Percentiles rank a stretch among this genome's conserved stretches.
Evolutionary conservation across 2,329 filamentous ascomycete species (phyloP).

Genomic region (Fusarium tricinctum): DNA sequence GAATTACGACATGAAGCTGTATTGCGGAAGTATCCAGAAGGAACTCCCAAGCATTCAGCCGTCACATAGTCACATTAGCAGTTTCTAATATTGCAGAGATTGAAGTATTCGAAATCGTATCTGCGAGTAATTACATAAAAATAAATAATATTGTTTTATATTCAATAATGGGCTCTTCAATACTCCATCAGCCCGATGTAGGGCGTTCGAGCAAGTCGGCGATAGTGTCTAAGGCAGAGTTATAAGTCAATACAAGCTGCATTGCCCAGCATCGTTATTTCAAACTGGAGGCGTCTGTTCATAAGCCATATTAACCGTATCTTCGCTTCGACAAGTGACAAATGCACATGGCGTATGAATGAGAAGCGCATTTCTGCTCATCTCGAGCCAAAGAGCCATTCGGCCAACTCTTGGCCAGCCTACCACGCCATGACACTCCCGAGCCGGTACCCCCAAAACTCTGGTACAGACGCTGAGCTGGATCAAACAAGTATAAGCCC

Average conservation of each 20-base stretch:
- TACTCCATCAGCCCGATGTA: background rate
- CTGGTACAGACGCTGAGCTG: conserved; percentile 38
- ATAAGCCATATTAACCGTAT: background rate
- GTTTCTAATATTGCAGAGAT: too few species aligned
- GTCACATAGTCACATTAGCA: too few species aligned
- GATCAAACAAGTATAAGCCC: conserved; percentile 48
- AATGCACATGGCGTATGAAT: background rate
- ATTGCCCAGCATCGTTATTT: background rate
- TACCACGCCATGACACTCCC: background rate
- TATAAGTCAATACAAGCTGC: conserved; percentile 5
- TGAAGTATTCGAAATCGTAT: too few species aligned
- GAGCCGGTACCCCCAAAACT: conserved; percentile 2
- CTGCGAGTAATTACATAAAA: background rate
- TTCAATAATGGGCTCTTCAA: conserved; percentile 1
- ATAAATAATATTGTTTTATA: background rate
- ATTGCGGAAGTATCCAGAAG: background rate
- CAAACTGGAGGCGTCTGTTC: background rate
- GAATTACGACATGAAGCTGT: background rate
- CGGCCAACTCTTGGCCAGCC: background rate
- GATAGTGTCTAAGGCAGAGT: background rate
- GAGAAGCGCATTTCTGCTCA: conserved; percentile 1
- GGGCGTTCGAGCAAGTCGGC: background rate
- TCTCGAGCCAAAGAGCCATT: background rate
- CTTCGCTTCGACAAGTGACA: background rate
- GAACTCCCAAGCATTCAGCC: background rate